A percentile compares a stretch with the other conserved stretches of the same genome.
phyloP scores from a whole-genome alignment of 257 asterid species.

The Oldenlandia corymbosa region DNA sequence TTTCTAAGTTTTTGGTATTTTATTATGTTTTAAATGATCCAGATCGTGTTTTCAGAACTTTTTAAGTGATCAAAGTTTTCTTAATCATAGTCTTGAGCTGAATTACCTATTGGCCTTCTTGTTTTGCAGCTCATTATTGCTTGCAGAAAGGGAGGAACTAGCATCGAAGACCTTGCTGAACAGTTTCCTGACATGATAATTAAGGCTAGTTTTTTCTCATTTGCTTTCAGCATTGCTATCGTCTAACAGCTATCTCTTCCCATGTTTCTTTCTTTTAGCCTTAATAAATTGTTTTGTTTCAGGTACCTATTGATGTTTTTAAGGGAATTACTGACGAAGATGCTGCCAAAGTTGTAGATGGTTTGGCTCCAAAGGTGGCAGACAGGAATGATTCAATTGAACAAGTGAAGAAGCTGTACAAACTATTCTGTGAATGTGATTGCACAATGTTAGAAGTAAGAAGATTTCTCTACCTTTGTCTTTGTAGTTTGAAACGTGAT shows the following conservation, averaged over 20 bases:
- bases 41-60: no score
- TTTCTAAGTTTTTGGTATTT: constrained; percentile 11
- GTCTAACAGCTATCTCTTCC: background rate
- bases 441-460: constrained; percentile 91
- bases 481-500: background rate
- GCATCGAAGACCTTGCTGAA: constrained; percentile 98
- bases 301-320: constrained; percentile 94
- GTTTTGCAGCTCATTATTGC: constrained; percentile 80
- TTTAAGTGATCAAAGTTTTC: background rate
- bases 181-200: constrained; percentile 87
- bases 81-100: background rate
- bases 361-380: constrained; percentile 81
- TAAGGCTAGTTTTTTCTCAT: constrained; percentile 44
- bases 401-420: constrained; percentile 94
- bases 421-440: constrained; percentile 89
- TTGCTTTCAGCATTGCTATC: background rate
- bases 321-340: constrained; percentile 93
- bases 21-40: background rate
- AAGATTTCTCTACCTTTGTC: constrained; percentile 1
- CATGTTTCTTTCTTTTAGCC: background rate
- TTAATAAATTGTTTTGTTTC: constrained; percentile 11
- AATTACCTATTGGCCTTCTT: background rate
- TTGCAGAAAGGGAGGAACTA: constrained; percentile 95
- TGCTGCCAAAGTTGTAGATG: constrained; percentile 98
- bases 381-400: constrained; percentile 82